A percentile compares a stretch with the other conserved stretches of the same genome.
These are phyloP conservation scores for Pseudocercospora vitis DNA, from an alignment of 2,329 filamentous ascomycete species.

Conservation along the genomic window DNA sequence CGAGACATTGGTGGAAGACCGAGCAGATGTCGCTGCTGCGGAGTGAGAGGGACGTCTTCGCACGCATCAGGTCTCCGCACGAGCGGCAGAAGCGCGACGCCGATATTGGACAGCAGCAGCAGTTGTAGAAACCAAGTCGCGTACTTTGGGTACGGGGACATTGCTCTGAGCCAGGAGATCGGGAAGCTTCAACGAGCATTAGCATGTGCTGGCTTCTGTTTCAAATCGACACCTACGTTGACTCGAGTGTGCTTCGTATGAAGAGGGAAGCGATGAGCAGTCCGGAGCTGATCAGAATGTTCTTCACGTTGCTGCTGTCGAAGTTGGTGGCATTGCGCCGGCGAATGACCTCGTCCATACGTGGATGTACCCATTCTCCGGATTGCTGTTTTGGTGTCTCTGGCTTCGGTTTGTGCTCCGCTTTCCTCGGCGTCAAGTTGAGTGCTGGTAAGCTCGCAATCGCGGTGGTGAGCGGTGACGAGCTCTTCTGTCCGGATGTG, in stretches of 20 bases:
- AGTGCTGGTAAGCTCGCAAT: slow-evolving; percentile 19
- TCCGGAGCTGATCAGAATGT: slow-evolving; percentile 66
- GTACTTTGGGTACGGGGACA: slow-evolving; percentile 38
- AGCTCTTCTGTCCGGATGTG: slow-evolving; percentile 12
- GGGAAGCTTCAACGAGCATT: slow-evolving; percentile 20
- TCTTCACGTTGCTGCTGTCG: slow-evolving; percentile 70
- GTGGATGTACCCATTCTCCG: slow-evolving; percentile 75
- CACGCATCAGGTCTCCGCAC: slow-evolving; percentile 72
- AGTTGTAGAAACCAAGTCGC: slow-evolving; percentile 54
- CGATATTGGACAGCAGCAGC: slow-evolving; percentile 62
- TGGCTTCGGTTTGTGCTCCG: slow-evolving; percentile 22
- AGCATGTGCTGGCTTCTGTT: background rate
- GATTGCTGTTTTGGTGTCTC: slow-evolving; percentile 56
- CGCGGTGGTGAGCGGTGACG: slow-evolving; percentile 9
- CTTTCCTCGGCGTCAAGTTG: slow-evolving; percentile 17
- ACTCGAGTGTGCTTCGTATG: slow-evolving; percentile 41
- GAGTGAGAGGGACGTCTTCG: slow-evolving; percentile 84
- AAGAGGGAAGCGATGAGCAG: slow-evolving; percentile 55
- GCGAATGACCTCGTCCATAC: slow-evolving; percentile 79
- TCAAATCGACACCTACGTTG: slow-evolving; percentile 21
- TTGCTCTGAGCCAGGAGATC: slow-evolving; percentile 17
- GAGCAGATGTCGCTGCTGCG: slow-evolving; percentile 80
- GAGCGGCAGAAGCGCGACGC: slow-evolving; percentile 69
- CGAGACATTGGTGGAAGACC: slow-evolving; percentile 69
- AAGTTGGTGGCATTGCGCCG: slow-evolving; percentile 79